A percentile compares a stretch with the other conserved stretches of the same genome.
These are phyloP conservation scores for Spathaspora sp. DNA, from an alignment of 805 yeast genomes.

Conservation along the genomic window DNA sequence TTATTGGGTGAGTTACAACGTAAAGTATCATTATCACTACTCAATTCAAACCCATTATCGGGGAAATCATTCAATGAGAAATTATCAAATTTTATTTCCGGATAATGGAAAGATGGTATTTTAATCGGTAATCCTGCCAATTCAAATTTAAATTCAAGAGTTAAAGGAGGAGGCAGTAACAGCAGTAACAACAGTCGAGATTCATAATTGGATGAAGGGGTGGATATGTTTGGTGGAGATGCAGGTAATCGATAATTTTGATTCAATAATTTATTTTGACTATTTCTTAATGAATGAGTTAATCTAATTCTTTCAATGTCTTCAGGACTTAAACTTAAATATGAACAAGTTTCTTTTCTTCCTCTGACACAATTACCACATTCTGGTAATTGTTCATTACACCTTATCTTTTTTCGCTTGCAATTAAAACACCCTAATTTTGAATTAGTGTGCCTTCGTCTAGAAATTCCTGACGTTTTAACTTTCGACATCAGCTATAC, in stretches of 20 bases:
- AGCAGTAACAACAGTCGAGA: too few species aligned
- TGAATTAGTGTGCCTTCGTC: slow-evolving; percentile 27
- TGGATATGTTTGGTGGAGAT: slow-evolving; percentile 8
- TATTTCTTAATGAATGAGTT: slow-evolving; percentile 24
- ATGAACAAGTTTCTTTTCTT: slow-evolving; percentile 23
- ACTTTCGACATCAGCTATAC: background rate
- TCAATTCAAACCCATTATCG: slow-evolving; percentile 5
- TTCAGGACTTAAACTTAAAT: slow-evolving; percentile 13
- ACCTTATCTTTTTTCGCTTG: slow-evolving; percentile 27
- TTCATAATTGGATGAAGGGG: background rate
- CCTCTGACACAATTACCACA: slow-evolving; percentile 26
- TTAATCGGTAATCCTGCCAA: slow-evolving; percentile 16
- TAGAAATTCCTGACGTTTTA: slow-evolving; percentile 4
- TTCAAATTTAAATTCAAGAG: slow-evolving; percentile 22
- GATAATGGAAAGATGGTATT: slow-evolving; percentile 18
- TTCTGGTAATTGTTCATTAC: slow-evolving; percentile 26
- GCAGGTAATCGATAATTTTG: slow-evolving; percentile 25
- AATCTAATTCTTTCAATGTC: slow-evolving; percentile 21
- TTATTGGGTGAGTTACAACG: background rate
- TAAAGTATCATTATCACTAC: background rate
- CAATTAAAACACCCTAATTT: slow-evolving; percentile 28
- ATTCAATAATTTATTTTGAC: slow-evolving; percentile 23
- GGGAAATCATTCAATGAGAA: slow-evolving; percentile 15
- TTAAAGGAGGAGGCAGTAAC: too few species aligned
- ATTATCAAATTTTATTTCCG: slow-evolving; percentile 19